phyloP scores from a whole-genome alignment of 2,329 filamentous ascomycete genomes.

The Aspergillus quadrilineatus region DNA sequence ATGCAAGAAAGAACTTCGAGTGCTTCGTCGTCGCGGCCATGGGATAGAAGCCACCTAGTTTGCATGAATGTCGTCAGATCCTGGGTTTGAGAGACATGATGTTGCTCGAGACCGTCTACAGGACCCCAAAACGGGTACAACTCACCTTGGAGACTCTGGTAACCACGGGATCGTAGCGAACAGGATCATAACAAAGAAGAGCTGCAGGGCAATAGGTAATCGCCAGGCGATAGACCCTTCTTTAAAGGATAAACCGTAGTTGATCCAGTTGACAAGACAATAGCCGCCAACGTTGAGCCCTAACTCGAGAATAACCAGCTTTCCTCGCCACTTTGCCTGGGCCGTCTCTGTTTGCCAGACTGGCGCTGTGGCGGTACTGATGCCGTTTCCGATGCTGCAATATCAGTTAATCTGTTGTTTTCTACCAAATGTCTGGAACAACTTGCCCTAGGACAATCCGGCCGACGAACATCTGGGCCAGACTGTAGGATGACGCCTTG shows the following conservation, averaged over 20 bases:
- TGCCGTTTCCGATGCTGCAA: constrained; percentile 35
- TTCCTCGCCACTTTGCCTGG: constrained; percentile 46
- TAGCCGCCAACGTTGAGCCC: constrained; percentile 54
- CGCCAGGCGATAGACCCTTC: constrained; percentile 47
- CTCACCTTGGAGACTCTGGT: constrained; percentile 24
- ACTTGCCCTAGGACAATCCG: constrained; percentile 35
- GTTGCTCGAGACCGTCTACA: background rate
- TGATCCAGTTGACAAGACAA: constrained; percentile 53
- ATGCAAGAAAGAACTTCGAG: constrained; percentile 51
- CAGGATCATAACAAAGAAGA: constrained; percentile 51
- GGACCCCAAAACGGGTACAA: background rate
- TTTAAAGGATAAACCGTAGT: constrained; percentile 51
- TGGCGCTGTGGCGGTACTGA: constrained; percentile 52
- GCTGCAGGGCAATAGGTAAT: constrained; percentile 50
- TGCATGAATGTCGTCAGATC: background rate
- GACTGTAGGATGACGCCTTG: constrained; percentile 46
- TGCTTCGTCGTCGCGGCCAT: constrained; percentile 47
- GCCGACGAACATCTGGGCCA: constrained; percentile 53
- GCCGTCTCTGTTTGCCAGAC: constrained; percentile 55
- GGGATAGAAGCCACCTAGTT: constrained; percentile 45
- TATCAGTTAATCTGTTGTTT: background rate
- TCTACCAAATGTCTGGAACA: background rate
- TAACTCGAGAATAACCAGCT: constrained; percentile 50
- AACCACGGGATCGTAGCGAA: constrained; percentile 44
- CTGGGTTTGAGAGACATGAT: background rate